phyloP scores from a whole-genome alignment of 2,329 filamentous ascomycete species.

The Alternaria solani region DNA sequence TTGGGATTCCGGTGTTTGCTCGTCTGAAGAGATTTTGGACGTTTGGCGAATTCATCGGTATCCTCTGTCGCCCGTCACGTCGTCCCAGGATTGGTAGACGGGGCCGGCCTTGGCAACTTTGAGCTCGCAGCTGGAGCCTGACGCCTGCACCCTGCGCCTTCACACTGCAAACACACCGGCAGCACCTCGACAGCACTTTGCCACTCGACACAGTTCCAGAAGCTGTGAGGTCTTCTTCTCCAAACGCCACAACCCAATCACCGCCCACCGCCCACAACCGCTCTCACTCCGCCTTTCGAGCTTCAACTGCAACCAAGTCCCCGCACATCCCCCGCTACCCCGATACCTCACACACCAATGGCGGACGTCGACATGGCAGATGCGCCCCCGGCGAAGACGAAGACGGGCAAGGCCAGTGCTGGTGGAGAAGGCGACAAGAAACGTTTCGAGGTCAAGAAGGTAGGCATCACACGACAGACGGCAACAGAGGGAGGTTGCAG shows the following conservation, averaged over 20 bases:
- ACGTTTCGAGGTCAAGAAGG: slow-evolving; percentile 99
- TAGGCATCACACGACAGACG: slow-evolving; percentile 50
- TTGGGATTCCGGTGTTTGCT: neutral
- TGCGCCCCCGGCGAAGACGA: slow-evolving; percentile 67
- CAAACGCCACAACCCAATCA: neutral
- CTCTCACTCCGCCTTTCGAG: slow-evolving; percentile 3
- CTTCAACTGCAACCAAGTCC: slow-evolving; percentile 20
- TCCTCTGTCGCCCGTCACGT: neutral
- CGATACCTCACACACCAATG: slow-evolving; percentile 63
- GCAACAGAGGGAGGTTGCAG: slow-evolving; percentile 13
- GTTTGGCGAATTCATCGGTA: neutral
- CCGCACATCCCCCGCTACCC: slow-evolving; percentile 33
- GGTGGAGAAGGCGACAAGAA: slow-evolving; percentile 77
- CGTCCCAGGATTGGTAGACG: slow-evolving; percentile 7
- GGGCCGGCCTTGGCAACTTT: slow-evolving; percentile 22
- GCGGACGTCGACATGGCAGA: slow-evolving; percentile 98
- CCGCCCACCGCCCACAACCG: neutral
- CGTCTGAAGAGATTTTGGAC: neutral
- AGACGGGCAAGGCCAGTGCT: slow-evolving; percentile 59
- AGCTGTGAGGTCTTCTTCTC: slow-evolving; percentile 12
- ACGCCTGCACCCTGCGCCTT: slow-evolving; percentile 15
- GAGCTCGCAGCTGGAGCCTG: slow-evolving; percentile 25
- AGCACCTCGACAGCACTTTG: slow-evolving; percentile 7
- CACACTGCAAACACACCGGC: slow-evolving; percentile 1
- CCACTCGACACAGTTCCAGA: slow-evolving; percentile 7